Base-by-base conservation (phyloP, 2,329 filamentous ascomycete genomes). In the Chrysoporthe puriensis region DNA sequence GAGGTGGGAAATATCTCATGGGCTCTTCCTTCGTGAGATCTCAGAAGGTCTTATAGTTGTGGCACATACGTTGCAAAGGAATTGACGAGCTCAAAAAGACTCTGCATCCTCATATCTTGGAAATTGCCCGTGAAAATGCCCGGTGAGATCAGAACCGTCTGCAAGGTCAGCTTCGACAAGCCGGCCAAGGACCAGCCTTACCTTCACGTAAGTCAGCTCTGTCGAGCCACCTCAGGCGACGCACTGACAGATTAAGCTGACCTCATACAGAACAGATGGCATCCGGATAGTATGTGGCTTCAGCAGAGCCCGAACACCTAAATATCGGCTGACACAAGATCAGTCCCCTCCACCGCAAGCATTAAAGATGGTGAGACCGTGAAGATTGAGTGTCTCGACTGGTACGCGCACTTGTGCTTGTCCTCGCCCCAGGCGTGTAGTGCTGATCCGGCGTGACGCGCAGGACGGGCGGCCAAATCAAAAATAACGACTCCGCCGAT, bases 381-480 rank as follows among this genome's bases (percentile, higher is more conserved):
- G 72, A 97, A 96, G 79, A 97, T 97, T 72, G 93, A 97, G 83
- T 97, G 94, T 74, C 83, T 96, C 8, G 93, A 96, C 80, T 96
- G 93, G 89, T 78, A 73, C 68, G 72, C 63, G n/a, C 3, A 40
- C 18, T 13, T 8, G 4, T 56, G 26, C 26, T 9, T n/a, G 3
- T 16, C 26, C 26, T 14, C n/a, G 4, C 52, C 32, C 52, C 11
- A 40, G 4, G 36, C 6, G 6, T 7, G 36, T 2, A 9, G 36
- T 40, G n/a, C 62, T 63, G 8, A 62, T 68, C 59, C 54, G 65
- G 1, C 58, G 4, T 42, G 34, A 56, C 9, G 14, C 59, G 26
- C 66, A 85, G 84, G 84, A 90, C 88, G 5, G 88, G 88, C 32
- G 94, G 94, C 1, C 94, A 97, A 74, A 97, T 97, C 74, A 85